Base-by-base conservation (phyloP, 2,329 filamentous ascomycete genomes). In the Phaeosphaeriaceae sp. region DNA sequence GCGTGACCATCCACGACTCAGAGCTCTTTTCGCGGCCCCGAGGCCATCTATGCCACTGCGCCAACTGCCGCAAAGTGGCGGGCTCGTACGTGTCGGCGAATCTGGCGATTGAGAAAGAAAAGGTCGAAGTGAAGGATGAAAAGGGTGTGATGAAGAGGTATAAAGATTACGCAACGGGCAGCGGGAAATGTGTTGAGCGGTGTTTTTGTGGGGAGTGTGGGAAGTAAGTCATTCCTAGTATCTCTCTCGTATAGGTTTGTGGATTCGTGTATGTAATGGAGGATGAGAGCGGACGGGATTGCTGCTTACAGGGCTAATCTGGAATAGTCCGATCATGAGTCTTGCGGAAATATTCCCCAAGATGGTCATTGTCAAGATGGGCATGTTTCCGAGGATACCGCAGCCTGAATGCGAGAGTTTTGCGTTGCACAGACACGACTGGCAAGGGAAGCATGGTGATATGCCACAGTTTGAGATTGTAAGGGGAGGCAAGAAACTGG, bases 311-410 rank as follows among this genome's bases (percentile, higher is more conserved):
- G 11, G 13, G 13, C 31, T 36, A 36, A 36, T 36, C 13, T 11
- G 3, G 11, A 36, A 36, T 55, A 84, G 82, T 60, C 81, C 82
- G 0, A 80, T 85, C 51, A 80, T 79, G 69, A 83, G 79, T 19
- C 73, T 81, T 27, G 78, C 80, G 0, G 71, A 74, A 19, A 48
- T 73, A 0, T 76, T 75, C 44, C 74, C 78, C 5, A 75, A 76
- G n/a, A 81, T 81, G 61, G 73, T 80, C 0, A 72, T 85, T 15
- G 51, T 85, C 47, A 85, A 85, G 67, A 78, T 84, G 75, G 83
- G 83, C 13, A 80, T 84, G 44, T 83, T 82, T 60, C 80, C 80
- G 5, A 69, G 79, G 3, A 83, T 83, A 22, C 81, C 82, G 4
- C 67, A 75, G 55, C 82, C 82, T 0, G 80, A 83, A 57, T 73